Evolutionary conservation across 495 filamentous ascomycete genomes (phyloP).

Genomic region (Lophium mytilinum): DNA sequence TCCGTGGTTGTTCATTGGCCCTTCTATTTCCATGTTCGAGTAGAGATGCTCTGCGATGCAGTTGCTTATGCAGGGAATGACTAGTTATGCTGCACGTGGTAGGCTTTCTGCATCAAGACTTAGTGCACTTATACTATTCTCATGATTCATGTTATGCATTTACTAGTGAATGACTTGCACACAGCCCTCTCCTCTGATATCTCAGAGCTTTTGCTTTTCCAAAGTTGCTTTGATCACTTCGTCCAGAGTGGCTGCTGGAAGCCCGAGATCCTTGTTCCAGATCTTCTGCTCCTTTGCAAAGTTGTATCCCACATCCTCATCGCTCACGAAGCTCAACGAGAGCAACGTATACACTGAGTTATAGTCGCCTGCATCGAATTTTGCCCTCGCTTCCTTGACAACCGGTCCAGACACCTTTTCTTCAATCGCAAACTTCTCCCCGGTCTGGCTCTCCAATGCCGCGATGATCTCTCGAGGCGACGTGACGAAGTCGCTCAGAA

Average conservation of each 20-base stretch:
- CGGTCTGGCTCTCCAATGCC: constrained; percentile 36
- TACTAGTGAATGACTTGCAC: too few relatives aligned
- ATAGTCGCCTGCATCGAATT: constrained; percentile 8
- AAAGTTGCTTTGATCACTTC: constrained; percentile 11
- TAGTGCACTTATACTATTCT: too few relatives aligned
- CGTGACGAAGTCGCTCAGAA: constrained; percentile 38
- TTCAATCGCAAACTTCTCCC: constrained; percentile 33
- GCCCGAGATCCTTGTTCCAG: constrained; percentile 19
- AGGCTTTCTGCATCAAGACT: too few relatives aligned
- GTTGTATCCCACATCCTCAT: constrained; percentile 15
- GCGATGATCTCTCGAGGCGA: constrained; percentile 40
- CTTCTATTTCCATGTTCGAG: too few relatives aligned
- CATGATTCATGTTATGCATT: too few relatives aligned
- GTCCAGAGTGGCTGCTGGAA: constrained; percentile 8
- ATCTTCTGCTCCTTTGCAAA: constrained; percentile 9
- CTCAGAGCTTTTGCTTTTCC: neutral
- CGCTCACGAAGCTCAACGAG: constrained; percentile 9
- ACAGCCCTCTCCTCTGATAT: too few relatives aligned
- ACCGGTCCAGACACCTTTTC: neutral
- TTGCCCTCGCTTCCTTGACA: neutral
- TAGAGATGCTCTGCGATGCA: too few relatives aligned
- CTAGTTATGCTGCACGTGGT: too few relatives aligned
- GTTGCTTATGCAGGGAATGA: too few relatives aligned
- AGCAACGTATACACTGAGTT: constrained; percentile 7
- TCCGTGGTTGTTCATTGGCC: too few relatives aligned